Percentiles rank a stretch among this genome's conserved stretches.
Conservation (phyloP, 2,329 filamentous ascomycete species). For the Mycogone perniciosa region DNA sequence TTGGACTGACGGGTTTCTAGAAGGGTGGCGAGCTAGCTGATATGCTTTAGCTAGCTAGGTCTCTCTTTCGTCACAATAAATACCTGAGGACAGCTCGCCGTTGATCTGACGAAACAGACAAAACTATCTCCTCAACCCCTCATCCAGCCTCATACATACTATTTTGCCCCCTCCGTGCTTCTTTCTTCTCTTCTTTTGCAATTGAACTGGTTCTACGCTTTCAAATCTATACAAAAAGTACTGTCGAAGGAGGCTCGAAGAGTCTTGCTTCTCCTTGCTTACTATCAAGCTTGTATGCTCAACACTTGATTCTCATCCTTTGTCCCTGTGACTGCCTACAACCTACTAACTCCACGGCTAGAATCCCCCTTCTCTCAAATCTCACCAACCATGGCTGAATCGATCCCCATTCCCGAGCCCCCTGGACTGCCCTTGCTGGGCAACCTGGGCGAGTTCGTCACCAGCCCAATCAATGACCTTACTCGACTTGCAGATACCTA, state of each 20-base stretch:
- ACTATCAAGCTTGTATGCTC: not conserved
- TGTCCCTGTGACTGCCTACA: too few relatives aligned
- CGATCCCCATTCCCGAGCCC: conserved; percentile 54
- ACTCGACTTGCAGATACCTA: conserved; percentile 56
- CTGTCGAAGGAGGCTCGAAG: not conserved
- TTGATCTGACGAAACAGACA: not conserved
- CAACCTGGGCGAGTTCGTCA: conserved; percentile 57
- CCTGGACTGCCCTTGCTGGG: conserved; percentile 59
- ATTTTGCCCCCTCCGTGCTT: not conserved
- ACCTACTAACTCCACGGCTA: not conserved
- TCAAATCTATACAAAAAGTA: not conserved
- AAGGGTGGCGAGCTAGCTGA: too few relatives aligned
- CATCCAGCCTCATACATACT: not conserved
- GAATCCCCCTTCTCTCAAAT: not conserved
- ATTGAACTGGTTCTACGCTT: not conserved
- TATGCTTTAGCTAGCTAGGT: too few relatives aligned
- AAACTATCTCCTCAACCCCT: not conserved
- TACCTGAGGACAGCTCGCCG: not conserved
- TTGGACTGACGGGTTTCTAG: too few relatives aligned
- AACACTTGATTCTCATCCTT: not conserved
- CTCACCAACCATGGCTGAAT: conserved; percentile 25
- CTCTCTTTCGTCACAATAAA: too few relatives aligned
- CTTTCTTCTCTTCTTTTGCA: not conserved
- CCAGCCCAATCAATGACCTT: conserved; percentile 50
- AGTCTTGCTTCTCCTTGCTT: not conserved